These are phyloP conservation scores for Syzygium aqueum DNA, from an alignment of 345 rosid genomes.

Conservation along the genomic window DNA sequence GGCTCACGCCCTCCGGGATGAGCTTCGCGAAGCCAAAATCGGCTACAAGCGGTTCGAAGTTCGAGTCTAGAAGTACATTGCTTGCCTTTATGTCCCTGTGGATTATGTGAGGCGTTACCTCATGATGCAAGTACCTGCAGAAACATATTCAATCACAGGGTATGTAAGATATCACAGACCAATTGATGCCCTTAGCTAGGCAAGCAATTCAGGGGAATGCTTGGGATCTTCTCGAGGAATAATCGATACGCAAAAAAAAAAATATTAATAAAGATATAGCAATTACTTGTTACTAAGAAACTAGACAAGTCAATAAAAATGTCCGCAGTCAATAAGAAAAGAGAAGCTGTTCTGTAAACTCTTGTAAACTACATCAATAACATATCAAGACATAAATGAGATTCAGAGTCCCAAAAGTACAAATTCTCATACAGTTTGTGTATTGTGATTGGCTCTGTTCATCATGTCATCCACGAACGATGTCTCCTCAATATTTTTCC, in stretches of 20 bases:
- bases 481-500: not conserved
- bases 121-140: slow-evolving; percentile 57
- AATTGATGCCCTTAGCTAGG: not conserved
- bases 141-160: not conserved
- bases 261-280: not conserved
- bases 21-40: slow-evolving; percentile 86
- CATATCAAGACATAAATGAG: not conserved
- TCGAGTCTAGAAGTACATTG: slow-evolving; percentile 55
- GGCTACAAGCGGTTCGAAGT: slow-evolving; percentile 74
- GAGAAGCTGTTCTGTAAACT: not conserved
- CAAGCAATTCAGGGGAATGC: not conserved
- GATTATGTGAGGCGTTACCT: slow-evolving; percentile 51
- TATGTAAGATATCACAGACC: not conserved
- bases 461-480: not conserved
- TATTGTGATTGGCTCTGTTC: not conserved
- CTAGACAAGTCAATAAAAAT: not conserved
- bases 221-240: not conserved
- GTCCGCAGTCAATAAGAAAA: not conserved
- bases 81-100: slow-evolving; percentile 35
- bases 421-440: not conserved
- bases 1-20: slow-evolving; percentile 68
- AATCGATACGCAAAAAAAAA: not conserved
- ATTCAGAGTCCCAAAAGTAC: not conserved
- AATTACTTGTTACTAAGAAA: not conserved
- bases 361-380: not conserved